Evolutionary conservation across 225 moss, liverwort and hornwort genomes (phyloP), one percentile per base, ranked within the genome.

Genomic region (Sphagnum contortum): DNA sequence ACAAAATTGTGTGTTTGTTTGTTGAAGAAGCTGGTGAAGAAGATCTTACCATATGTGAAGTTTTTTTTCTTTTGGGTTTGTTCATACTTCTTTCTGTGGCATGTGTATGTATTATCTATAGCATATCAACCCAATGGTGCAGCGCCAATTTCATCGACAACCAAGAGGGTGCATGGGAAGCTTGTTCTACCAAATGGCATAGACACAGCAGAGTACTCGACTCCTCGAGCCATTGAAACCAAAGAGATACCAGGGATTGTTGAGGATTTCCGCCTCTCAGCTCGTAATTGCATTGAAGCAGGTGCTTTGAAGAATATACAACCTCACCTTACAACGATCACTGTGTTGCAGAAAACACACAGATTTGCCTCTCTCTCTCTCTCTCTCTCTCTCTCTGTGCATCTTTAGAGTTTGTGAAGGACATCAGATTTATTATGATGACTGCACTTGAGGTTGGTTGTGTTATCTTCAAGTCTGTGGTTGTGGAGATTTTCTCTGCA

Each of bases 71-170:
- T 44, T 4, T 9, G 8, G 9, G 2, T 4, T 3, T 50, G 6
- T 14, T 4, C 9, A 45, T 45, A 3, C 3, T 14, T 51, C 4
- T 5, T n/a, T 11, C n/a, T 51, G 59, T 60, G 54, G 10, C 10
- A 45, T 9, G 48, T 11, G 48, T 9, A 4, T 51, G 51, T 5
- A 11, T 2, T 59, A 44, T 1, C 44, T 29, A 49, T 67, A 71
- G 75, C 49, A 14, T 68, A 52, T 12, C 68, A 64, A 14, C 68
- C 71, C 1, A 68, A 68, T 61, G 76, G 76, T 7, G 67, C 5
- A 2, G 52, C 63, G 12, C 71, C 68, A 2, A 6, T 72, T 0
- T 76, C 76, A 9, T 72, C 76, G 0, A 68, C 76, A 13, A 72
- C 46, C 13, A 47, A 48, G 51, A 3, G 44, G 8, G 29, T 29